Evolutionary conservation across 2,329 filamentous ascomycete genomes (phyloP).

Genomic region (Xylariaceae sp.): DNA sequence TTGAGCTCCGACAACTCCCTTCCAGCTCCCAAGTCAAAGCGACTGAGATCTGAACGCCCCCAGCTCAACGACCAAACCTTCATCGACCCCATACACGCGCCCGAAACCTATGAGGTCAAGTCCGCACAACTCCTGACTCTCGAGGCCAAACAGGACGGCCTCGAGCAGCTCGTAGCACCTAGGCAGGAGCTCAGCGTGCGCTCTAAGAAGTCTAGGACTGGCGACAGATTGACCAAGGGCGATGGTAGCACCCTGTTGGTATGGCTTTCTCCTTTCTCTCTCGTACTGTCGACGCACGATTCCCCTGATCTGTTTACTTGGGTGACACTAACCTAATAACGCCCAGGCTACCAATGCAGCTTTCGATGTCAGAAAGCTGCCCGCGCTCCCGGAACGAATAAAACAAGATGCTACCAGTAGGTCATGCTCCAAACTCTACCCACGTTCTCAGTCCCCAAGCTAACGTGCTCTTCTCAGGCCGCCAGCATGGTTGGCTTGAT

Average conservation of each 20-base stretch:
- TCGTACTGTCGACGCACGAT: neutral
- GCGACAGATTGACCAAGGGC: conserved; percentile 62
- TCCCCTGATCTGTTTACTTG: neutral
- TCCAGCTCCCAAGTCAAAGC: conserved; percentile 62
- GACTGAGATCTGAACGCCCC: conserved; percentile 46
- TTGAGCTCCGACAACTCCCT: conserved; percentile 52
- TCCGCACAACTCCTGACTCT: conserved; percentile 48
- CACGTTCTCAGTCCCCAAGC: neutral
- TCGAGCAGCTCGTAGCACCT: conserved; percentile 40
- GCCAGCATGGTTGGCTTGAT: conserved; percentile 65
- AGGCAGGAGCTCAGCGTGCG: conserved; percentile 58
- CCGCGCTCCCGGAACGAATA: conserved; percentile 75
- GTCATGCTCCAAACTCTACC: conserved; percentile 26
- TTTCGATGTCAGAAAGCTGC: conserved; percentile 82
- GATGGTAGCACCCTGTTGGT: conserved; percentile 68
- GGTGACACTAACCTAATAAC: conserved; percentile 15
- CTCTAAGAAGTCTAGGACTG: conserved; percentile 61
- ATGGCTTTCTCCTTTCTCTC: conserved; percentile 31
- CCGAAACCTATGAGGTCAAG: conserved; percentile 58
- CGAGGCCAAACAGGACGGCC: conserved; percentile 45
- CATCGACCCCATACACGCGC: conserved; percentile 47
- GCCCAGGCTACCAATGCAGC: conserved; percentile 75
- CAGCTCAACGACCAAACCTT: conserved; percentile 57
- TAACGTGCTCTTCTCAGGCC: conserved; percentile 40
- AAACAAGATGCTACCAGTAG: conserved; percentile 64